phyloP scores from a whole-genome alignment of 257 asterid species.

The Solanum virginianum region DNA sequence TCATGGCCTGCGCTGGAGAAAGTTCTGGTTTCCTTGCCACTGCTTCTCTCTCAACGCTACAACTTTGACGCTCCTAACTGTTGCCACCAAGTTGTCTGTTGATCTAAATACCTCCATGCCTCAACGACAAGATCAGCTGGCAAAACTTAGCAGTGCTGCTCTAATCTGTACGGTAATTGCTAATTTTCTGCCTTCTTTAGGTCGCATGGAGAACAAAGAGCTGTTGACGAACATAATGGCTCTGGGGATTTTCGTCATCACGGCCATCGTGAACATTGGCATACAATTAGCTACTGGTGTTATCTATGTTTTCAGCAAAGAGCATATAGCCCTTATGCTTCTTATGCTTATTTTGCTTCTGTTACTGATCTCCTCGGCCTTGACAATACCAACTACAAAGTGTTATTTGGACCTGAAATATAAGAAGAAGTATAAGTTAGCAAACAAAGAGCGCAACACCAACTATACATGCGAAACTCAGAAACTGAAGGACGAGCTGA shows the following conservation, averaged over 20 bases:
- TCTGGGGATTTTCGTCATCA: constrained; percentile 7
- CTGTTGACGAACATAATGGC: constrained; percentile 1
- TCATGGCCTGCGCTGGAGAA: constrained; percentile 1
- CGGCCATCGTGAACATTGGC: constrained; percentile 1
- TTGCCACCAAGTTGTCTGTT: constrained; percentile 5
- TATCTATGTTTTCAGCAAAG: constrained; percentile 31
- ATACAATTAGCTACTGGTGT: not conserved
- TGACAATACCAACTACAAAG: constrained; percentile 55
- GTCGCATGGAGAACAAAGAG: not conserved
- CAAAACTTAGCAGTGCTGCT: constrained; percentile 3
- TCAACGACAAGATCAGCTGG: constrained; percentile 8
- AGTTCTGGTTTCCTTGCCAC: constrained; percentile 15
- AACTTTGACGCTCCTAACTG: constrained; percentile 4
- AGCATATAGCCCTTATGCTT: constrained; percentile 31
- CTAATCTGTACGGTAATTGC: constrained; percentile 9
- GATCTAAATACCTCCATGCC: not conserved
- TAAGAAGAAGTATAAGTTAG: constrained; percentile 24
- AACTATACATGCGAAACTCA: constrained; percentile 4
- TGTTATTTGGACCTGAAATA: constrained; percentile 38
- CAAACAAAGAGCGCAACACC: constrained; percentile 19
- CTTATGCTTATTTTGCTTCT: constrained; percentile 41
- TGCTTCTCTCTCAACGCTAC: constrained; percentile 13
- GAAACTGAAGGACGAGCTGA: constrained; percentile 43
- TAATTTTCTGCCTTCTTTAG: constrained; percentile 7
- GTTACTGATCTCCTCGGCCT: constrained; percentile 36